phyloP scores from a whole-genome alignment of 306 rosid species.

The Acacia acuminata region DNA sequence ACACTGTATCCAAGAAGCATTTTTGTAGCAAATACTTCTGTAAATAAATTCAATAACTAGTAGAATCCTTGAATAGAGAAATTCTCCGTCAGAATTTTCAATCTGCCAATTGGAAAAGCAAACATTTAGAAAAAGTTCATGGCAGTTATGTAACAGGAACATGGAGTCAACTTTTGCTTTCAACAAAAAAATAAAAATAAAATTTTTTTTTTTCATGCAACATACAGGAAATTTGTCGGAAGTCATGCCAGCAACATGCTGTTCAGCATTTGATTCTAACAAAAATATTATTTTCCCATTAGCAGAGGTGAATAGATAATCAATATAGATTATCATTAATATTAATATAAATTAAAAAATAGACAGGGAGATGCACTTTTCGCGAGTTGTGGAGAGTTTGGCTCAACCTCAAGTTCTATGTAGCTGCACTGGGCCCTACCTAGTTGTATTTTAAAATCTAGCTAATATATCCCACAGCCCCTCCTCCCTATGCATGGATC shows the following conservation, averaged over 20 bases:
- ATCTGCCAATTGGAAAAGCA: constrained; percentile 50
- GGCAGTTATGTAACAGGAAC: constrained; percentile 23
- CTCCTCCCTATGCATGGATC: background rate
- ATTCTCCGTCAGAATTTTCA: constrained; percentile 58
- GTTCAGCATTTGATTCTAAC: background rate
- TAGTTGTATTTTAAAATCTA: background rate
- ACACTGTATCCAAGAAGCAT: constrained; percentile 67
- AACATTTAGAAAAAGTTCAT: constrained; percentile 28
- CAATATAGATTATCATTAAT: background rate
- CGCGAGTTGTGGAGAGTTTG: background rate
- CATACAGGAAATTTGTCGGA: background rate
- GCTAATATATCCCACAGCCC: background rate
- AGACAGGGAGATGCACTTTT: background rate
- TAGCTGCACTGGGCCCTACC: background rate
- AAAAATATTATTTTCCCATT: background rate
- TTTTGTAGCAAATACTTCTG: constrained; percentile 64
- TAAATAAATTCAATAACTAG: constrained; percentile 62
- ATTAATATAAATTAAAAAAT: background rate
- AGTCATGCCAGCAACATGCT: background rate
- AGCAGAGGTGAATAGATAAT: background rate
- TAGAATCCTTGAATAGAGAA: constrained; percentile 67
- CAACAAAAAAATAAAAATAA: background rate
- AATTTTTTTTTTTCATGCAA: background rate
- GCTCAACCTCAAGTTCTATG: background rate
- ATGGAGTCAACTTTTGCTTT: background rate